phyloP scores from a whole-genome alignment of 352 stramenopile species.

The Phytopythium oedochilum region DNA sequence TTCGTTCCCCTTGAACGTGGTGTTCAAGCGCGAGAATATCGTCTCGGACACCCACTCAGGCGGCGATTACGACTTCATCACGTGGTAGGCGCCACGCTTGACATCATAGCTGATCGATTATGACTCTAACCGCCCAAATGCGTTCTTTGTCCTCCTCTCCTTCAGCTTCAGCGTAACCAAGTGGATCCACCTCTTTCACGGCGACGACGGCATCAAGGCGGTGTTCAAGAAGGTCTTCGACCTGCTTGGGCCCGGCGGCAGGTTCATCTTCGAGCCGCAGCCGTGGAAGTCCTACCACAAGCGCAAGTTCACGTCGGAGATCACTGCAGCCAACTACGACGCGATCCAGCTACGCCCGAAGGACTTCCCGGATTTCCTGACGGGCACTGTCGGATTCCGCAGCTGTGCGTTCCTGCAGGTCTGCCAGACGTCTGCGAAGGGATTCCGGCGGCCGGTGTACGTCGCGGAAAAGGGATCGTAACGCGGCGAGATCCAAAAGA shows the following conservation, averaged over 20 bases:
- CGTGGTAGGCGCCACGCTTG: constrained; percentile 37
- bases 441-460: constrained; percentile 73
- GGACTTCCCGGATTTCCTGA: constrained; percentile 60
- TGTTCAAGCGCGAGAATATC: constrained; percentile 82
- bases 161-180: constrained; percentile 86
- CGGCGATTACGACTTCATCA: constrained; percentile 77
- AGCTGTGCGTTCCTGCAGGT: constrained; percentile 70
- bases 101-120: neutral
- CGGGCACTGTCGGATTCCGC: constrained; percentile 53
- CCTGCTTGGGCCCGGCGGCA: constrained; percentile 57
- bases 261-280: constrained; percentile 83
- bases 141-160: neutral
- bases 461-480: constrained; percentile 53
- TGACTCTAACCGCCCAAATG: too few relatives aligned
- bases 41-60: constrained; percentile 48
- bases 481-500: neutral
- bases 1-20: constrained; percentile 71
- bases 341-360: constrained; percentile 71
- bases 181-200: constrained; percentile 89
- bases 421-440: constrained; percentile 70
- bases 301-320: constrained; percentile 78
- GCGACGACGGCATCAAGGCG: constrained; percentile 75
- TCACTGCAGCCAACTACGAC: constrained; percentile 63
- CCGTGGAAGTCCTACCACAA: constrained; percentile 88
- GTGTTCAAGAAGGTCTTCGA: constrained; percentile 67